Conservation (phyloP, 768 basidiomycete species). For the Trametes meyenii region DNA sequence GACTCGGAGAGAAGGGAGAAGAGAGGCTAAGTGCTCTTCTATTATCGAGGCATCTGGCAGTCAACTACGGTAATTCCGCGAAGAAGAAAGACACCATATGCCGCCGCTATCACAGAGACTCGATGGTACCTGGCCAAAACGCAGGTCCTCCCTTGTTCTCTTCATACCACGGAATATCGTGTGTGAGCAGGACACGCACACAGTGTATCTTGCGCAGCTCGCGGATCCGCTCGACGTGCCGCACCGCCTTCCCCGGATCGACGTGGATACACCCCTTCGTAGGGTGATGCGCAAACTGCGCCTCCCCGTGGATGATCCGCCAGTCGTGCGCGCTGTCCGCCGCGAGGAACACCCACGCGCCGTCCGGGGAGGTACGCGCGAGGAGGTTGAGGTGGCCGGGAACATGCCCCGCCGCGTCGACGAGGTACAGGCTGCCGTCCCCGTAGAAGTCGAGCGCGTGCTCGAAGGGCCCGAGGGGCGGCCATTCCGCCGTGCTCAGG, state of each 20-base stretch:
- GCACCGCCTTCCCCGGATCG: slow-evolving; percentile 36
- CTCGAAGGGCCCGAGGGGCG: slow-evolving; percentile 53
- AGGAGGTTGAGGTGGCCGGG: slow-evolving; percentile 56
- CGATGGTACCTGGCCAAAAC: slow-evolving; percentile 38
- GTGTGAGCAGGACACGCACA: slow-evolving; percentile 53
- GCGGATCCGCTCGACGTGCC: slow-evolving; percentile 45
- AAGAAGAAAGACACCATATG: too few species aligned
- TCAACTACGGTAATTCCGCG: too few species aligned
- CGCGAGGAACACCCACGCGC: slow-evolving; percentile 57
- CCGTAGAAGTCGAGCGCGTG: slow-evolving; percentile 54
- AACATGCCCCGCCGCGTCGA: slow-evolving; percentile 59
- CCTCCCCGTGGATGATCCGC: slow-evolving; percentile 11
- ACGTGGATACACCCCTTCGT: slow-evolving; percentile 6
- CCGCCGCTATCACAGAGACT: slow-evolving; percentile 2
- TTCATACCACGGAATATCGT: slow-evolving; percentile 55
- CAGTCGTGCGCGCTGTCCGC: slow-evolving; percentile 49
- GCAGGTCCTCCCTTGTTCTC: slow-evolving; percentile 44
- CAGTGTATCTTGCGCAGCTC: slow-evolving; percentile 36
- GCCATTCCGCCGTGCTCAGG: slow-evolving; percentile 35
- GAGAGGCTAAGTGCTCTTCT: too few species aligned
- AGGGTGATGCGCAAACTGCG: neutral
- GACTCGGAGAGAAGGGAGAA: too few species aligned
- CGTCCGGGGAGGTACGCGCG: slow-evolving; percentile 54
- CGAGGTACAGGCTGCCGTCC: slow-evolving; percentile 59
- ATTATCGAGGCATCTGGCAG: too few species aligned